Evolutionary conservation across 2,329 filamentous ascomycete species (phyloP), one percentile per base, ranked within the genome.

Genomic region (Lachnum nothofagi): DNA sequence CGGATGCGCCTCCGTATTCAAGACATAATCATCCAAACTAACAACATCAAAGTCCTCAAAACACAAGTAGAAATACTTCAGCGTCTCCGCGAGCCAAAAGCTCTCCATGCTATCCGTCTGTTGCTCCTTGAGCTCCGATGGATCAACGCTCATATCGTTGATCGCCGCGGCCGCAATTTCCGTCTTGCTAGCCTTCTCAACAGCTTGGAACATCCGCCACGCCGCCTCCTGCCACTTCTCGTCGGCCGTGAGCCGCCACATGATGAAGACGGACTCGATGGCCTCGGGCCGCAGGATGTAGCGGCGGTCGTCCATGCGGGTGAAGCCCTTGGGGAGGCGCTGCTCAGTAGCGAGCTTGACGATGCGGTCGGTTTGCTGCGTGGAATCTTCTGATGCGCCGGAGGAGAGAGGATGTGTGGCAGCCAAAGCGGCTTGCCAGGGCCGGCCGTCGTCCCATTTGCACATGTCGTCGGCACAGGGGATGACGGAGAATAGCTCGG

Each of bases 201-300:
- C 70, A 31, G 64, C 69, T 40, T 69, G 61, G 54, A 75, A 76
- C 72, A 76, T 76, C 25, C 68, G 66, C 73, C 73, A 76, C 3
- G 72, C 73, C 1, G 66, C 65, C 31, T 75, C 71, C 35, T 70
- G 67, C 44, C 70, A 65, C 12, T 61, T 49, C 27, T 47, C 22
- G 23, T 63, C 59, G 2, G 60, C 63, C 1, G 62, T 65, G 17
- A 65, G 59, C 8, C 63, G 57, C 35, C 57, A 64, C 73, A 85
- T 77, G 62, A 83, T 76, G 66, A 81, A 85, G 9, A 86, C 79
- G 8, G 78, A 82, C 64, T 85, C 82, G 46, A 85, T 83, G 4
- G 81, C 81, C 65, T 85, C 82, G 7, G 82, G 82, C 57, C 78
- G 71, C 16, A 82, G 67, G 23, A 80, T 74, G 54, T 80, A 82